Evolutionary conservation across 176 grass and related monocot genomes (phyloP).

Genomic region (Guadua angustifolia): DNA sequence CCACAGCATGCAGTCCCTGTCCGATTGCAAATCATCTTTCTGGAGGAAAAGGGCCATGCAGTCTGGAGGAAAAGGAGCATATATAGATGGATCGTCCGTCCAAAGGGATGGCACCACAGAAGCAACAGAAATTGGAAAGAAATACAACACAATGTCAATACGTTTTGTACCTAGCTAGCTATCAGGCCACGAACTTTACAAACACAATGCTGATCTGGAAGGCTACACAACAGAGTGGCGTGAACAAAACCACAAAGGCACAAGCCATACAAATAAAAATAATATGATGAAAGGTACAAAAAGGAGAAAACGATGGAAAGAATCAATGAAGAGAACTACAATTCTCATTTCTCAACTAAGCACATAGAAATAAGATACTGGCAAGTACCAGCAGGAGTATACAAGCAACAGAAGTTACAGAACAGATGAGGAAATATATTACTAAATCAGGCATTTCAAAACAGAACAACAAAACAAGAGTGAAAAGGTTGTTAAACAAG

Average conservation of each 20-base stretch:
- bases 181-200: background rate
- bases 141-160: too few relatives aligned
- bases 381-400: background rate
- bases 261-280: conserved; percentile 1
- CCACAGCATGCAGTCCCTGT: too few relatives aligned
- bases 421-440: conserved; percentile 13
- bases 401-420: conserved; percentile 15
- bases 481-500: background rate
- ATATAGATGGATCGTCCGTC: too few relatives aligned
- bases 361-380: background rate
- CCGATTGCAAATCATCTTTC: too few relatives aligned
- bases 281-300: too few relatives aligned
- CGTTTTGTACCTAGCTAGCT: too few relatives aligned
- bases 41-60: too few relatives aligned
- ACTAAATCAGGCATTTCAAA: background rate
- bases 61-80: too few relatives aligned
- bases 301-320: background rate
- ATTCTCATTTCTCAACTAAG: conserved; percentile 18
- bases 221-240: background rate
- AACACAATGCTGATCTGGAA: conserved; percentile 15
- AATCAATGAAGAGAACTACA: conserved; percentile 1
- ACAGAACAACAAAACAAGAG: background rate
- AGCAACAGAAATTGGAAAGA: too few relatives aligned
- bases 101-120: too few relatives aligned
- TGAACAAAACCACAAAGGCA: conserved; percentile 17